Evolutionary conservation across 495 filamentous ascomycete species (phyloP), one percentile per base, ranked within the genome.

Genomic region (Amniculicola lignicola): DNA sequence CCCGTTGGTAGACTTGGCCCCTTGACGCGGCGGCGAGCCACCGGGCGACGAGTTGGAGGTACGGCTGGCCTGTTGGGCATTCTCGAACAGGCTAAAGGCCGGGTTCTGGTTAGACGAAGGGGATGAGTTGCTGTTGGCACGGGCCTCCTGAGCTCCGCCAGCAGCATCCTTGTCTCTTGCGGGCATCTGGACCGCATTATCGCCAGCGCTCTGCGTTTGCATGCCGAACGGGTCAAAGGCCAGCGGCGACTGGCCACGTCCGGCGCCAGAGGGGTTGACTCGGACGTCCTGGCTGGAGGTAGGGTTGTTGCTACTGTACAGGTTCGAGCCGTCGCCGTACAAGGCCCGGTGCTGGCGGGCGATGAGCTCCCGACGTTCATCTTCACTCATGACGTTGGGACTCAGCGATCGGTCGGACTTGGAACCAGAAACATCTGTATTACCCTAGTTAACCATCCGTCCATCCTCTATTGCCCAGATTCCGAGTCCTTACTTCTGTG

Each of bases 331-430:
- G 56, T 83, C 80, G 68, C 89, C 89, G 71, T 96, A 98, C 61
- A 98, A 72, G 42, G 90, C 90, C 59, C 85, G 87, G 69, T 93
- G 90, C 72, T 98, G 93, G 66, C 91, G 91, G 62, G 90, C 87
- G 65, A 98, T 92, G 63, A 98, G 82, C 54, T 96, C 90, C 55
- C 93, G 92, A 66, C 93, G 90, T 54, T 95, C 90, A 45, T 97
- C 93, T 75, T 97, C 93, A 69, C 84, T 91, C 87, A 95, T 85
- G 46, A 82, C 80, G 65, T 87, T 85, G 2, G 92, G 92, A 76
- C 92, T 97, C 76, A 90, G 78, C 61, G 91, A 85, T 63, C 92
- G 90, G 65, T 96, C 93, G 68, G 87, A 82, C 75, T 95, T 94
- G 70, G 75, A 69, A 82, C 71, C 77, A 69, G 86, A 83, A 69